Evolutionary conservation across 2,329 filamentous ascomycete genomes (phyloP).

Genomic region (Dactylellina cionopaga): DNA sequence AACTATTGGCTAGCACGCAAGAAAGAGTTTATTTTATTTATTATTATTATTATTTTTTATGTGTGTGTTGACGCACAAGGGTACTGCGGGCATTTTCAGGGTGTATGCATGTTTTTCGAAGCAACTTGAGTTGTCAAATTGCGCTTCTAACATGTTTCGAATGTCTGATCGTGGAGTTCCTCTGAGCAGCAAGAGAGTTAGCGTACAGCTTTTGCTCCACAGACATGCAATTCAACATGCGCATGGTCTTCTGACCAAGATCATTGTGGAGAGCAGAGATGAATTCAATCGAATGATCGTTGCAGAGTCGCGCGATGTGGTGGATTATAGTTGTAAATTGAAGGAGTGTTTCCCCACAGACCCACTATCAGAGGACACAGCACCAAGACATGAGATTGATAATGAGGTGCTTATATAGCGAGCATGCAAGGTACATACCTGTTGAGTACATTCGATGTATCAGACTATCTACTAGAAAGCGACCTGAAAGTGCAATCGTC

Average conservation of each 20-base stretch:
- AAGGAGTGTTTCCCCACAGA: constrained; percentile 31
- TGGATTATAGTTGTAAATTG: constrained; percentile 24
- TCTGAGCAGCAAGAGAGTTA: constrained; percentile 12
- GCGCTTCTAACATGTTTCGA: neutral
- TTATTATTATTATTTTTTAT: too few species aligned
- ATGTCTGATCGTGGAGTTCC: neutral
- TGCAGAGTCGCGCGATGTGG: constrained; percentile 18
- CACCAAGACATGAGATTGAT: neutral
- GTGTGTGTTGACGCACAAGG: neutral
- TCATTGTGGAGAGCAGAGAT: neutral
- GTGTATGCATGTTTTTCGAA: constrained; percentile 15
- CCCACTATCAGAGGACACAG: neutral
- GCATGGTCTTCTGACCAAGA: constrained; percentile 7
- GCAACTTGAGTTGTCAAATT: constrained; percentile 2
- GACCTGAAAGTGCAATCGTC: too few species aligned
- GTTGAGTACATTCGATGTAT: too few species aligned
- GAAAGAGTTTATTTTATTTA: too few species aligned
- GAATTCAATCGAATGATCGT: neutral
- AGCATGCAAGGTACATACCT: too few species aligned
- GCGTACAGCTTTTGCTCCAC: constrained; percentile 15
- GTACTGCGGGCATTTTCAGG: neutral
- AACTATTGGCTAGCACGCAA: constrained; percentile 1
- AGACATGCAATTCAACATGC: neutral
- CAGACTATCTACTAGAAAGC: too few species aligned
- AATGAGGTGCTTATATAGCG: too few species aligned